Percentiles rank a stretch among this genome's conserved stretches.
Evolutionary conservation across 805 yeast genomes (phyloP).

Genomic region (Spathaspora hagerdaliae): DNA sequence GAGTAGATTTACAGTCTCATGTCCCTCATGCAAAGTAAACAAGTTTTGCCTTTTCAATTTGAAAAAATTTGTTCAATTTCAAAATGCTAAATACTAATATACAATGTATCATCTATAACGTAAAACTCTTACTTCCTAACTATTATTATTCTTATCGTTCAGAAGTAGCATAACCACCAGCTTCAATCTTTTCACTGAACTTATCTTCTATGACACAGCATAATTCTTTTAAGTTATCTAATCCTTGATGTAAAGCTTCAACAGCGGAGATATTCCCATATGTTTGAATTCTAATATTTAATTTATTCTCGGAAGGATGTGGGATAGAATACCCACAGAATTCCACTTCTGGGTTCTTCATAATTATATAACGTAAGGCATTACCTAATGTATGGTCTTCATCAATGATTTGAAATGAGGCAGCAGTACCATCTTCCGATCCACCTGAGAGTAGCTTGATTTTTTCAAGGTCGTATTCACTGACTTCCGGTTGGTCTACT

Average conservation of each 20-base stretch:
- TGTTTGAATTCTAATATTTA: slow-evolving; percentile 92
- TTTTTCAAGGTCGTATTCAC: slow-evolving; percentile 51
- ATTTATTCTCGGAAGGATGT: slow-evolving; percentile 89
- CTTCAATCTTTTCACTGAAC: slow-evolving; percentile 63
- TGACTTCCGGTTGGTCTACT: slow-evolving; percentile 36
- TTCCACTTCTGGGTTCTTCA: slow-evolving; percentile 97
- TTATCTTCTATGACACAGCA: slow-evolving; percentile 81
- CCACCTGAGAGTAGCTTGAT: slow-evolving; percentile 77
- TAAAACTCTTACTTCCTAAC: too few relatives aligned
- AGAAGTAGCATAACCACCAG: slow-evolving; percentile 46
- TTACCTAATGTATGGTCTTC: slow-evolving; percentile 98
- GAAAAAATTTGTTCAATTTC: too few relatives aligned
- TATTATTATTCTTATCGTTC: slow-evolving; percentile 38
- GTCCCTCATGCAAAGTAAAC: too few relatives aligned
- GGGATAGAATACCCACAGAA: slow-evolving; percentile 98
- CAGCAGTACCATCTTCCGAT: slow-evolving; percentile 90
- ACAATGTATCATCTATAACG: neutral
- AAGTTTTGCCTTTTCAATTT: too few relatives aligned
- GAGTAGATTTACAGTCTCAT: too few relatives aligned
- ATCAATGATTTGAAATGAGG: slow-evolving; percentile 86
- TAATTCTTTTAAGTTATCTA: slow-evolving; percentile 76
- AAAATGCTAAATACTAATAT: neutral
- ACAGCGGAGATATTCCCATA: slow-evolving; percentile 82
- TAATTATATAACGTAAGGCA: slow-evolving; percentile 86
- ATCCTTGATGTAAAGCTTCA: slow-evolving; percentile 89